Conservation (phyloP, 768 basidiomycete species). For the Candolleomyces efflorescens region DNA sequence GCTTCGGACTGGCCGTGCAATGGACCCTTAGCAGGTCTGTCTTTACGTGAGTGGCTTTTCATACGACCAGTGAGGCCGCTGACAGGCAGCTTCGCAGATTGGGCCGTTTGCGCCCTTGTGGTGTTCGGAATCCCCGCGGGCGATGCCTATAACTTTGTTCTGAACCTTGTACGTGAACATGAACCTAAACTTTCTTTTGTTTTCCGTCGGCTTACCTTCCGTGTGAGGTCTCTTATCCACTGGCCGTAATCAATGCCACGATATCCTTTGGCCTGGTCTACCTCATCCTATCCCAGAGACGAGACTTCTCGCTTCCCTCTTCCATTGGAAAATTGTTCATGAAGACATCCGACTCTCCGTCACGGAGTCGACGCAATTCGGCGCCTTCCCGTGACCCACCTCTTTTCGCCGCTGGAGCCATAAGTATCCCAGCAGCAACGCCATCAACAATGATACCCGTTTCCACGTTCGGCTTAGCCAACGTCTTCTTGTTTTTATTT, state of each 20-base stretch:
- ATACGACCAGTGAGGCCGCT: neutral
- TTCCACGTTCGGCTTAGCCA: conserved; percentile 44
- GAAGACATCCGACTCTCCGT: no score
- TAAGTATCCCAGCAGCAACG: neutral
- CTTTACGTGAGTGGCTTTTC: conserved; percentile 37
- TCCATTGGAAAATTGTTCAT: neutral
- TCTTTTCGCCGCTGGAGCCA: conserved; percentile 8
- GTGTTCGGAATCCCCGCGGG: conserved; percentile 44
- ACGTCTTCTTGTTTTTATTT: conserved; percentile 44
- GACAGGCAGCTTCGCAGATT: conserved; percentile 17
- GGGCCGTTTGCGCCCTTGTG: conserved; percentile 23
- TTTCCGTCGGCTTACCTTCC: neutral
- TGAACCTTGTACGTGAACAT: conserved; percentile 38
- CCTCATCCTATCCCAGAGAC: conserved; percentile 7
- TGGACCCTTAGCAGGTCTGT: conserved; percentile 49
- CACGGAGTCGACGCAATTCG: neutral
- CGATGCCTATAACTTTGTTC: conserved; percentile 56
- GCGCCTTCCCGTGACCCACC: neutral
- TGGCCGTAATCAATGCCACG: conserved; percentile 39
- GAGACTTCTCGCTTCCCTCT: neutral
- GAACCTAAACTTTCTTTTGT: neutral
- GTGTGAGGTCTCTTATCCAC: conserved; percentile 33
- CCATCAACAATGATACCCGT: neutral
- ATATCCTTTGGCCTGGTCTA: conserved; percentile 46
- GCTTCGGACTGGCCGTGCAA: conserved; percentile 53